Evolutionary conservation across 2,329 filamentous ascomycete species (phyloP), one percentile per base, ranked within the genome.

Genomic region (Cercospora janseana): DNA sequence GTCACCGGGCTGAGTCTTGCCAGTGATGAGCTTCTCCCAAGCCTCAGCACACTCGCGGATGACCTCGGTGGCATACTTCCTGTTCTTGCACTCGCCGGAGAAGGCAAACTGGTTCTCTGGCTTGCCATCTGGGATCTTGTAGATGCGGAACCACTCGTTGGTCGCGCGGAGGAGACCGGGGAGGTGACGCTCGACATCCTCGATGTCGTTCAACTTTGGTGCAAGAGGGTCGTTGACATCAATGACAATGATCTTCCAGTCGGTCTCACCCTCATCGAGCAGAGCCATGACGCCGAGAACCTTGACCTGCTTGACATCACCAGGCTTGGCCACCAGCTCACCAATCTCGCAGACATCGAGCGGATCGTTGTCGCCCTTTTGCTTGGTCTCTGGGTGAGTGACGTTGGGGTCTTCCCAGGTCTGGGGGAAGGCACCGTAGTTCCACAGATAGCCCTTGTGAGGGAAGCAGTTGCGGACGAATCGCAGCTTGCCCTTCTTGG

Each of bases 71-170:
- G 93, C 93, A 74, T 97, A 96, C 87, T 87, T 89, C 85, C 91
- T 95, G 86, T 98, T 98, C 87, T 98, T 98, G 88, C 92, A 97
- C 81, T 98, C 93, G 79, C 93, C 93, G 54, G 91, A 96, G 81
- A 98, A 98, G 68, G 93, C 93, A 70, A 98, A 98, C 79, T 97
- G 93, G 85, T 98, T 98, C 87, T 98, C 93, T 67, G 92, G 91
- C 90, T 98, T 98, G 81, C 93, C 93, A 71, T 98, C 93, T 70
- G 93, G 93, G 76, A 98, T 98, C 83, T 98, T 98, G 87, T 98
- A 98, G 83, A 98, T 98, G 75, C 93, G 90, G 90, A 98, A 98
- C 93, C 93, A 98, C 81, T 98, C 93, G 71, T 98, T 98, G 71
- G 92, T 97, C 70, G 93, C 93, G 63, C 93, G 87, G 72, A 98